Evolutionary conservation across 768 basidiomycete genomes (phyloP).

Genomic region (Exidia glandulosa): DNA sequence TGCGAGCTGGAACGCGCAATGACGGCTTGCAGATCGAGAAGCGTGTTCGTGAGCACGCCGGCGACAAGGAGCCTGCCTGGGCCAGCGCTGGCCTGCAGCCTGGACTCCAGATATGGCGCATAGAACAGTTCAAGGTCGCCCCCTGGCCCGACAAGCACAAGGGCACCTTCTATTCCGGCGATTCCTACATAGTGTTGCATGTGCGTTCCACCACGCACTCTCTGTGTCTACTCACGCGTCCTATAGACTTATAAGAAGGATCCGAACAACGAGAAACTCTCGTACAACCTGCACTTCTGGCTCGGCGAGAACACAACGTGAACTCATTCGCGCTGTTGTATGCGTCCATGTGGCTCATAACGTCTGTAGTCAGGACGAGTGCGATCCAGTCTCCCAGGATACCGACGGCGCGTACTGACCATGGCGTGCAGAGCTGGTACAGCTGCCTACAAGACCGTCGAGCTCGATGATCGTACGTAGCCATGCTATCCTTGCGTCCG

Average conservation of each 20-base stretch:
- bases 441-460: conserved; percentile 56
- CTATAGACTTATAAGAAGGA: conserved; percentile 46
- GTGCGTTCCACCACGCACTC: conserved; percentile 23
- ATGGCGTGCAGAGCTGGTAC: conserved; percentile 27
- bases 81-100: conserved; percentile 28
- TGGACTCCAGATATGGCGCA: conserved; percentile 47
- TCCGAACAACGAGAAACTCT: conserved; percentile 34
- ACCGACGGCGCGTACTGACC: not conserved
- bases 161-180: conserved; percentile 52
- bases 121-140: conserved; percentile 44
- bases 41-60: conserved; percentile 39
- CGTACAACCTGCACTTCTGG: conserved; percentile 58
- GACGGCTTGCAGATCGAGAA: conserved; percentile 37
- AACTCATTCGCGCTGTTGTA: not conserved
- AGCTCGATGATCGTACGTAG: conserved; percentile 49
- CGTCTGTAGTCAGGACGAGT: conserved; percentile 33
- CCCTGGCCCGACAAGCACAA: conserved; percentile 40
- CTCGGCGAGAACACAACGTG: conserved; percentile 41
- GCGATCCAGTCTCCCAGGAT: not conserved
- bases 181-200: conserved; percentile 55
- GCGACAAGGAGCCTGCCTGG: conserved; percentile 43
- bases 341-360: not conserved
- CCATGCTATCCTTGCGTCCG: too few relatives aligned
- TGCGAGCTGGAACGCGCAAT: not conserved
- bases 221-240: not conserved